phyloP scores from a whole-genome alignment of 495 filamentous ascomycete species.

The Coniosporium apollinis region DNA sequence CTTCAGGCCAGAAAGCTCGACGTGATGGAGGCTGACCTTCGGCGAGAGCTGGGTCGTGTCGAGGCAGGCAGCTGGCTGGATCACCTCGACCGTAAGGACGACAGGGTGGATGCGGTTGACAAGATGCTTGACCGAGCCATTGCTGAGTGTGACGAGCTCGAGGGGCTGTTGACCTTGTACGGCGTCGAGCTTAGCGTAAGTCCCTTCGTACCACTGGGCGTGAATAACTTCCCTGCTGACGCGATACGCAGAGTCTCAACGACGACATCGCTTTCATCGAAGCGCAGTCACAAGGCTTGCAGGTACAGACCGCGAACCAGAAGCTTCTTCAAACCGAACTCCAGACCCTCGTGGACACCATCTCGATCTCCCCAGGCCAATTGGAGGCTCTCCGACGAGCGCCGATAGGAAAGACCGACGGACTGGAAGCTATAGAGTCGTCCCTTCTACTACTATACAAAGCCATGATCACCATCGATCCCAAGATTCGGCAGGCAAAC shows the following conservation, averaged over 20 bases:
- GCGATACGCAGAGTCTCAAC: constrained; percentile 70
- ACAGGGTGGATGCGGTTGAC: constrained; percentile 67
- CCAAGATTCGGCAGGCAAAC: constrained; percentile 37
- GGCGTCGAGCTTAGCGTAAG: constrained; percentile 83
- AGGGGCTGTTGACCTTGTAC: constrained; percentile 83
- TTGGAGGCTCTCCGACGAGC: constrained; percentile 56
- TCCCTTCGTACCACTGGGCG: constrained; percentile 6
- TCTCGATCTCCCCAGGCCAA: constrained; percentile 64
- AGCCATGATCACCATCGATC: constrained; percentile 90
- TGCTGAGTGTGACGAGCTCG: constrained; percentile 86
- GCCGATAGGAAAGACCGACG: constrained; percentile 51
- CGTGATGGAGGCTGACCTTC: constrained; percentile 61
- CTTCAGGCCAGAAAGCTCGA: constrained; percentile 59
- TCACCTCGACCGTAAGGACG: constrained; percentile 76
- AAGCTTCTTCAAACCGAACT: constrained; percentile 83
- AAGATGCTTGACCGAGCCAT: constrained; percentile 74
- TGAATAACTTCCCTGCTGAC: constrained; percentile 20
- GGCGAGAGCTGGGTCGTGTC: constrained; percentile 72
- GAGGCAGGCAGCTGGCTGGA: constrained; percentile 88
- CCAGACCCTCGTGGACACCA: constrained; percentile 61
- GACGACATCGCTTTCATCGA: constrained; percentile 96
- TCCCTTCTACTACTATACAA: constrained; percentile 72
- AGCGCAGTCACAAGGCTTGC: constrained; percentile 87
- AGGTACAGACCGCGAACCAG: constrained; percentile 94
- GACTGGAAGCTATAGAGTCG: constrained; percentile 57